Base-by-base conservation (phyloP, 192 early-diverging fungal genomes). In the Glomus cerebriforme region DNA sequence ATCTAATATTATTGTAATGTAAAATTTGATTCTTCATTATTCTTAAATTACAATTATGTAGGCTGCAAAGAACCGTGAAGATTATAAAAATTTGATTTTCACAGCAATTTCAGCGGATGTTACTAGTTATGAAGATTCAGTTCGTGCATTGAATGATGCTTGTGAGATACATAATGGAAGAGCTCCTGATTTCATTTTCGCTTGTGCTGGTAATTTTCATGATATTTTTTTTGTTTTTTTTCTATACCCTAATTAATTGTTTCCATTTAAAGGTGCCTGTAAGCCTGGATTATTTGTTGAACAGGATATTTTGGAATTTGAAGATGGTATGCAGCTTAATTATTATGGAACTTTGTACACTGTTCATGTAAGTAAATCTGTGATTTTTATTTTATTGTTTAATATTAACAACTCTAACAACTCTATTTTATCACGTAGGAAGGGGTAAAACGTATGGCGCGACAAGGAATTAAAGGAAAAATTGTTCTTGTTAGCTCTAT, bases 401-500 rank as follows among this genome's bases (percentile, higher is more conserved):
- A 43, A 43, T 43, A 43, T n/a, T 27, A n/a, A 29, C 26, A 5
- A 29, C 54, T 22, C 63, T n/a, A 66, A 43, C n/a, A n/a, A n/a
- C n/a, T n/a, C n/a, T n/a, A n/a, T 62, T 58, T 69, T 66, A 32
- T 29, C 34, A 32, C 24, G 74, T 76, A 89, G 89, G 82, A 91
- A 83, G 91, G 86, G 4, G 82, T 83, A 19, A 83, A 82, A 59
- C 88, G 89, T 34, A 92, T 95, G 90, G 85, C 89, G 0, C 88
- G 84, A 24, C 82, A 86, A 0, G 81, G 83, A 13, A 79, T 86
- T 8, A 86, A 90, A 35, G 92, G 91, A 27, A 92, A 87, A 59
- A 84, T 95, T 37, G 89, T 93, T 17, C 80, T 93, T 79, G 90
- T 93, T 3, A 90, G 89, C 34, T 93, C 92, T 24, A 84, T 89